Evolutionary conservation across 805 yeast genomes (phyloP), one percentile per base, ranked within the genome.

Genomic region (Pichia pseudocactophila): DNA sequence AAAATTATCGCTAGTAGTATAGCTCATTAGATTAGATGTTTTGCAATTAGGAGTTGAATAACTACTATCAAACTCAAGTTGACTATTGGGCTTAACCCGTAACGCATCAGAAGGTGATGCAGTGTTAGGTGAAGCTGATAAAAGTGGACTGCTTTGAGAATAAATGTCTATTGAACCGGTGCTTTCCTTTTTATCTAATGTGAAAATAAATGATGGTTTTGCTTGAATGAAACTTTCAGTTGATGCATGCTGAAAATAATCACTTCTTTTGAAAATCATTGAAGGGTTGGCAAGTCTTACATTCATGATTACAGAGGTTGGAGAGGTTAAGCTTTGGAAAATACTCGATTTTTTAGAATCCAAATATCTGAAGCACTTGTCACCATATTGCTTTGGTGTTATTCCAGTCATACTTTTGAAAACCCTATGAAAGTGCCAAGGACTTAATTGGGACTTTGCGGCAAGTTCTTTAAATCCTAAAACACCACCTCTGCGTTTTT

Each of bases 391-490:
- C 65, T 86, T 84, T 19, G 95, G 95, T 1, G 96, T 86, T 45
- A 85, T 71, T 2, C 94, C 90, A 5, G 94, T 83, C 47, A 86
- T 84, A 42, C 80, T 74, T 61, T 87, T 82, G 69, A 87, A 87
- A 19, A 87, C 95, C 40, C 96, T 69, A 66, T 87, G 96, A 62
- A 87, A 87, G 62, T 87, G 96, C 95, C 95, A 87, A 20, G 95
- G 92, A 10, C 86, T 76, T 45, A 87, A 70, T 50, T 82, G 82
- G 9, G 88, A 80, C 56, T 86, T 82, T 17, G 85, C 79, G 8
- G 95, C 96, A 55, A 87, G 70, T 58, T 87, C 95, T 59, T 85
- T 83, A 66, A 87, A 87, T 0, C 89, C 90, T 37, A 82, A 63
- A 10, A 81, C 85, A 34, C 87, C 88, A 16, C 90, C 90, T 60